Conservation (phyloP, 2,329 filamentous ascomycete species). For the Talaromyces sp. region DNA sequence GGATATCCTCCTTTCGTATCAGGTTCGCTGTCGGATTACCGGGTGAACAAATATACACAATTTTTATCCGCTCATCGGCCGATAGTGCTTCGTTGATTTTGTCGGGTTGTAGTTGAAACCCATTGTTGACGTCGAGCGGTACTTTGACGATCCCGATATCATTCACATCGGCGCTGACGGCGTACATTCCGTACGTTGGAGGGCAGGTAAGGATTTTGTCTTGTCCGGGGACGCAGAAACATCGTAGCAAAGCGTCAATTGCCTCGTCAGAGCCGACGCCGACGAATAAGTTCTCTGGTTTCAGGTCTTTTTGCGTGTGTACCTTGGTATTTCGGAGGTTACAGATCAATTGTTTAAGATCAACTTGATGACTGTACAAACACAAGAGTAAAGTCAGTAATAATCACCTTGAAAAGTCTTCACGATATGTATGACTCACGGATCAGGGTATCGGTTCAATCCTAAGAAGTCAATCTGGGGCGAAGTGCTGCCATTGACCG, state of each 20-base stretch:
- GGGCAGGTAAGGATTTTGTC: constrained; percentile 94
- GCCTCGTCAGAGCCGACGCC: constrained; percentile 96
- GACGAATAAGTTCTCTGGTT: constrained; percentile 81
- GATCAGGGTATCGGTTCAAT: constrained; percentile 92
- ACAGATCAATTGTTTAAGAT: constrained; percentile 83
- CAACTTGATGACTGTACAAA: constrained; percentile 64
- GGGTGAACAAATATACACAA: constrained; percentile 88
- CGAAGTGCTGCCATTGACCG: constrained; percentile 34
- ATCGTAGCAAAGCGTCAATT: constrained; percentile 87
- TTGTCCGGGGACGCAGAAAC: constrained; percentile 80
- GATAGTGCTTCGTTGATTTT: constrained; percentile 64
- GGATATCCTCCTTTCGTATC: constrained; percentile 69
- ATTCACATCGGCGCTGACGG: constrained; percentile 89
- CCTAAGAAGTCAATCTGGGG: constrained; percentile 70
- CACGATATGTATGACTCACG: constrained; percentile 38
- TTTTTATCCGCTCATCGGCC: constrained; percentile 64
- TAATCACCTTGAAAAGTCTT: too few relatives aligned
- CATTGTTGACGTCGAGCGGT: constrained; percentile 67
- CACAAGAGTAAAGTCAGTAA: too few relatives aligned
- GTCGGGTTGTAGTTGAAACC: constrained; percentile 68
- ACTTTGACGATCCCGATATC: constrained; percentile 81
- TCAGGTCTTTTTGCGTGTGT: constrained; percentile 68
- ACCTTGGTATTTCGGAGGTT: constrained; percentile 73
- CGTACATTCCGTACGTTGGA: constrained; percentile 98
- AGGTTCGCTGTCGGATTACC: constrained; percentile 87